These are phyloP conservation scores for Sclerotinia borealis DNA, from an alignment of 2,329 filamentous ascomycete genomes.

Conservation along the genomic window DNA sequence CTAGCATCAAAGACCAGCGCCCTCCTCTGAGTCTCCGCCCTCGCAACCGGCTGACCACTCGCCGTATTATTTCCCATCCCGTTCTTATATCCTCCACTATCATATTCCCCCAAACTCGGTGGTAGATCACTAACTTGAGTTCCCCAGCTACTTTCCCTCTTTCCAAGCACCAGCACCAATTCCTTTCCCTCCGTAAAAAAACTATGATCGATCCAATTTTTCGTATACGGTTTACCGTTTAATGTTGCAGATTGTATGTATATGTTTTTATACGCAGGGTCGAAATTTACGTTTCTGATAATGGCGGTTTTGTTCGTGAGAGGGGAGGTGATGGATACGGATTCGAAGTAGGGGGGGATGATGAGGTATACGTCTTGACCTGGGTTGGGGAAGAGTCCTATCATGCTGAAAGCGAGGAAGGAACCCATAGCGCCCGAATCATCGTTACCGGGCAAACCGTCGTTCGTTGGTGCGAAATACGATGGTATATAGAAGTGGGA, in stretches of 20 bases:
- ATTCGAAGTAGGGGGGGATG: constrained; percentile 59
- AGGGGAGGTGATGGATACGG: constrained; percentile 50
- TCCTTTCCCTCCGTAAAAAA: constrained; percentile 62
- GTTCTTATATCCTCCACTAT: constrained; percentile 23
- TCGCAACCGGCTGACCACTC: constrained; percentile 3
- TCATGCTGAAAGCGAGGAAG: constrained; percentile 29
- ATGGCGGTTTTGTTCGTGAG: constrained; percentile 54
- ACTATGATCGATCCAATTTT: constrained; percentile 62
- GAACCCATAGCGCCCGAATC: constrained; percentile 58
- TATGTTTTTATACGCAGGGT: constrained; percentile 49
- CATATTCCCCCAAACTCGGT: constrained; percentile 43
- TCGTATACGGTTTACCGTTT: constrained; percentile 53
- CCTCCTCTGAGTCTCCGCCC: constrained; percentile 16
- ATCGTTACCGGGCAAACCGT: constrained; percentile 64
- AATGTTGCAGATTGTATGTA: constrained; percentile 62
- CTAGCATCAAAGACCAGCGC: constrained; percentile 19
- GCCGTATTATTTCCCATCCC: constrained; percentile 20
- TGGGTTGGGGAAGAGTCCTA: constrained; percentile 56
- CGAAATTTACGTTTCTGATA: constrained; percentile 56
- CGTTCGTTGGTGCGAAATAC: constrained; percentile 52
- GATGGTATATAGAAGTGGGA: constrained; percentile 60
- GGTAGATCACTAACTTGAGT: constrained; percentile 53
- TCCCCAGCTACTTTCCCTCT: constrained; percentile 58
- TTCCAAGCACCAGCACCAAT: constrained; percentile 55
- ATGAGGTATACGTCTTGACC: constrained; percentile 67